These are phyloP conservation scores for Colletotrichum magnum DNA, from an alignment of 2,329 filamentous ascomycete species.

Conservation along the genomic window DNA sequence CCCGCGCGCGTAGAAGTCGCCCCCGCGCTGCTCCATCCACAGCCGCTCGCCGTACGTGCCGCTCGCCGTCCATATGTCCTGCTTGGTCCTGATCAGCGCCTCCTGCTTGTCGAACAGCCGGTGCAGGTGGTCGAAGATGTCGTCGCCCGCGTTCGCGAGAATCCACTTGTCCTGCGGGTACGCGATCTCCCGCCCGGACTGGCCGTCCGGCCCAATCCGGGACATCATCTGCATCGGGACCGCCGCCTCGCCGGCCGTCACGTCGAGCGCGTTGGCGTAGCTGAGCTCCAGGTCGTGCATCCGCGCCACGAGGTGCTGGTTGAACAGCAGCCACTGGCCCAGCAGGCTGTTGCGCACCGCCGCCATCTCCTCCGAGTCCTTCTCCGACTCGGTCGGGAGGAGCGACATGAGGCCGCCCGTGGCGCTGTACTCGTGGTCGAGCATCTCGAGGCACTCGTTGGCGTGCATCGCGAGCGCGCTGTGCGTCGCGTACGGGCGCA, in stretches of 20 bases:
- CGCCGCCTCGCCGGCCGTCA: constrained; percentile 63
- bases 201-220: constrained; percentile 64
- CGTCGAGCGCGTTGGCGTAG: constrained; percentile 65
- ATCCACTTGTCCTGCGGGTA: constrained; percentile 70
- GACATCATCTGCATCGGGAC: constrained; percentile 68
- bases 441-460: constrained; percentile 70
- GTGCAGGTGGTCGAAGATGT: constrained; percentile 63
- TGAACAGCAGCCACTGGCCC: constrained; percentile 70
- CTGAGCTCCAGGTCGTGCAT: constrained; percentile 70
- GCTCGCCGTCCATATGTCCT: constrained; percentile 51
- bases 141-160: constrained; percentile 68
- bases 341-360: constrained; percentile 66
- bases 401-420: constrained; percentile 70
- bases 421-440: constrained; percentile 71
- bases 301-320: constrained; percentile 66
- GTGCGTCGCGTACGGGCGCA: constrained; percentile 60
- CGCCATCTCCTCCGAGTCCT: constrained; percentile 53
- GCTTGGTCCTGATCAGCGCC: constrained; percentile 52
- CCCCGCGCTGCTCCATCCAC: constrained; percentile 47
- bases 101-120: constrained; percentile 62
- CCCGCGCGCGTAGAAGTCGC: constrained; percentile 55
- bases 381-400: constrained; percentile 59
- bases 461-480: constrained; percentile 68
- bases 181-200: constrained; percentile 67
- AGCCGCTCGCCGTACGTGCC: constrained; percentile 59